These are phyloP conservation scores for Selaginella moellendorffii DNA, from an alignment of 75 land plant species.

Conservation along the genomic window DNA sequence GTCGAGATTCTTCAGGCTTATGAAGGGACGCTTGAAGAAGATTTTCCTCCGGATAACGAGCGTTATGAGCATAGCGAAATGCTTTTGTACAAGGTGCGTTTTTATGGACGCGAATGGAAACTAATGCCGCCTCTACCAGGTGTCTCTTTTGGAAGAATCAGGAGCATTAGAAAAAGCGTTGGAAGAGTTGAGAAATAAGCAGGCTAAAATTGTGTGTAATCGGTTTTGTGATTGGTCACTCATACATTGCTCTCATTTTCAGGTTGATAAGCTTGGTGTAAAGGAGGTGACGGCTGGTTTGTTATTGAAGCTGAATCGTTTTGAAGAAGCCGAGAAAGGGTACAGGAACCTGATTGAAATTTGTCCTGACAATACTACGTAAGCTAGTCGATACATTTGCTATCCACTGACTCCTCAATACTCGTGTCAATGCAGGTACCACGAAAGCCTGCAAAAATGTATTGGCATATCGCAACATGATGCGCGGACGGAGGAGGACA, in stretches of 20 bases:
- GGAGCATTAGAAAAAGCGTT: slow-evolving; percentile 61
- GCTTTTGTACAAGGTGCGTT: slow-evolving; percentile 83
- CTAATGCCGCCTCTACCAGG: slow-evolving; percentile 40
- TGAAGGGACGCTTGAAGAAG: slow-evolving; percentile 95
- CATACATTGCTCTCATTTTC: slow-evolving; percentile 9
- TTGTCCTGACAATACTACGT: slow-evolving; percentile 90
- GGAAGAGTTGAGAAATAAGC: slow-evolving; percentile 66
- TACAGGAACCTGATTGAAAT: slow-evolving; percentile 60
- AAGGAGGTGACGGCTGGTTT: slow-evolving; percentile 60
- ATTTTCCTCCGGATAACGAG: slow-evolving; percentile 79
- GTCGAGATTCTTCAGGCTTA: slow-evolving; percentile 72
- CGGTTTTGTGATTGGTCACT: background rate
- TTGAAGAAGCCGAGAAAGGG: slow-evolving; percentile 56
- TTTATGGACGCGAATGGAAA: too few relatives aligned
- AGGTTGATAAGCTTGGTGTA: slow-evolving; percentile 73
- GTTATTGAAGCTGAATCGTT: slow-evolving; percentile 43
- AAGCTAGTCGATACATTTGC: background rate
- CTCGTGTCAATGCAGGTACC: slow-evolving; percentile 68
- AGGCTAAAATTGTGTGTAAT: slow-evolving; percentile 44
- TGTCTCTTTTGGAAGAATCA: slow-evolving; percentile 75
- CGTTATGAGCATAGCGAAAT: slow-evolving; percentile 94
- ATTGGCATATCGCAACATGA: slow-evolving; percentile 39
- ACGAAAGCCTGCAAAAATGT: slow-evolving; percentile 80
- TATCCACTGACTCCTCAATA: background rate
- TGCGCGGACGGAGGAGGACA: slow-evolving; percentile 28